These are phyloP conservation scores for Prinsepia uniflora DNA, from an alignment of 306 rosid genomes.

Conservation along the genomic window DNA sequence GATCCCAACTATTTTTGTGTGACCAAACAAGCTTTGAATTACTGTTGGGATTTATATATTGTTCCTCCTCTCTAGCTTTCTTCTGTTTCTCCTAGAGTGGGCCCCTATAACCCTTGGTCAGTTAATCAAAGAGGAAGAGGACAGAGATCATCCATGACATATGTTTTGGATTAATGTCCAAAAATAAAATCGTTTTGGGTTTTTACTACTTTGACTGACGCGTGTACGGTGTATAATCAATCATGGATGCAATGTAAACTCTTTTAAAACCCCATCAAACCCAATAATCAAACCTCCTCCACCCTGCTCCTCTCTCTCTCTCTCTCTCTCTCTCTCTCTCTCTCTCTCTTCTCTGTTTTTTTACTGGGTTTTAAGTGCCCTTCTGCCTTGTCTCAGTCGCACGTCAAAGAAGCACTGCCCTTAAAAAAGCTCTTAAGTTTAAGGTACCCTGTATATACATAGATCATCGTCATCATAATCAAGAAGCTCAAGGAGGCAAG, in stretches of 20 bases:
- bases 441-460: neutral
- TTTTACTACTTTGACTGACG: neutral
- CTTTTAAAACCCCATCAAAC: neutral
- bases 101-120: neutral
- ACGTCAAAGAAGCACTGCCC: neutral
- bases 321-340: too few relatives aligned
- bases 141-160: too few relatives aligned
- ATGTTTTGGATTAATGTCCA: neutral
- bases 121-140: too few relatives aligned
- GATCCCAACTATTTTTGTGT: neutral
- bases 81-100: neutral
- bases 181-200: too few relatives aligned
- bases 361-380: neutral
- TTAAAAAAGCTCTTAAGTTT: neutral
- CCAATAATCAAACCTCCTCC: neutral
- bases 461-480: neutral
- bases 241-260: neutral
- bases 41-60: neutral
- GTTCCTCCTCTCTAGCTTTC: neutral
- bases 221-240: slow-evolving; percentile 2
- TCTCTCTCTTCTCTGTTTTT: neutral
- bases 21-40: neutral
- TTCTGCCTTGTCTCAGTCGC: too few relatives aligned
- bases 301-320: neutral
- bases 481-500: neutral